These are phyloP conservation scores for Cytospora mali DNA, from an alignment of 2,329 filamentous ascomycete genomes.

Conservation along the genomic window DNA sequence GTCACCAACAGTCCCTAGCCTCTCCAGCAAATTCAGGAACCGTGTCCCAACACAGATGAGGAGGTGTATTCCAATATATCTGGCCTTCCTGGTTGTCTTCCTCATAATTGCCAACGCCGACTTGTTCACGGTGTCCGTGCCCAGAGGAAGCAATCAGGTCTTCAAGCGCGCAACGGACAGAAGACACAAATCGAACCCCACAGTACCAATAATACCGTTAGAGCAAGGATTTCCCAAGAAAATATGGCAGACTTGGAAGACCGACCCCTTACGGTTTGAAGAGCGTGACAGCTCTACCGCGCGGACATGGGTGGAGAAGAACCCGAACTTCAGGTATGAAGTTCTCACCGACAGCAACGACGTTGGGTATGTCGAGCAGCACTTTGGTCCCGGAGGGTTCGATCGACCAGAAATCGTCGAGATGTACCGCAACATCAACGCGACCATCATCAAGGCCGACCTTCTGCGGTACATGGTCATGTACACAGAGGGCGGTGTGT, in stretches of 20 bases:
- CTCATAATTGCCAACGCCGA: conserved; percentile 51
- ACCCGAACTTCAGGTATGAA: conserved; percentile 68
- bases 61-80: conserved; percentile 50
- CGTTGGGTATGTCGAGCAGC: conserved; percentile 66
- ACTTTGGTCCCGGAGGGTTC: conserved; percentile 66
- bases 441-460: conserved; percentile 69
- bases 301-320: conserved; percentile 66
- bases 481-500: conserved; percentile 65
- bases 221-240: conserved; percentile 59
- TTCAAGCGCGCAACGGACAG: conserved; percentile 31
- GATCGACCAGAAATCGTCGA: conserved; percentile 68
- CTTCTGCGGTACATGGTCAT: conserved; percentile 68
- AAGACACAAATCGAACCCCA: conserved; percentile 19
- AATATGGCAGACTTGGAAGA: conserved; percentile 80
- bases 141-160: conserved; percentile 29
- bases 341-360: conserved; percentile 72
- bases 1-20: conserved; percentile 31
- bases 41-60: conserved; percentile 41
- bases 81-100: conserved; percentile 47
- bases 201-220: conserved; percentile 28
- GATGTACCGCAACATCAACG: conserved; percentile 60
- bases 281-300: conserved; percentile 62
- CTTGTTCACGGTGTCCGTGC: conserved; percentile 34
- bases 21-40: conserved; percentile 35
- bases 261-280: conserved; percentile 67